These are phyloP conservation scores for Kandelia obovata DNA, from an alignment of 345 rosid species.

Conservation along the genomic window DNA sequence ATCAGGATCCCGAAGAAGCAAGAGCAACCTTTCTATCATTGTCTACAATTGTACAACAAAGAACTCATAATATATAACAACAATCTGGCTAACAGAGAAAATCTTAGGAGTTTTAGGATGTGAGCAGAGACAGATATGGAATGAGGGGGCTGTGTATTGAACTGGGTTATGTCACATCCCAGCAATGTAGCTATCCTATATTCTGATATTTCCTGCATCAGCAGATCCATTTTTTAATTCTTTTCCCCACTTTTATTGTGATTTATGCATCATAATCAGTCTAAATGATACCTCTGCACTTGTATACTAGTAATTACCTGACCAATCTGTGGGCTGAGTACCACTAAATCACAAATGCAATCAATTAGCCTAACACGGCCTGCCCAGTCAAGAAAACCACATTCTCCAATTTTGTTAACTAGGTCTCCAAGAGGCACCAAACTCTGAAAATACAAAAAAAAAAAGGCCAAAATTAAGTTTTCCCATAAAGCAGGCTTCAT, in stretches of 20 bases:
- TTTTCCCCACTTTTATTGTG: not conserved
- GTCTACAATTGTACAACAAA: slow-evolving; percentile 36
- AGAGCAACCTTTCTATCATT: slow-evolving; percentile 70
- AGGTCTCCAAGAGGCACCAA: slow-evolving; percentile 53
- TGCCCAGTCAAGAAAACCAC: slow-evolving; percentile 73
- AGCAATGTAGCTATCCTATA: not conserved
- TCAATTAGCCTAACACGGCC: slow-evolving; percentile 75
- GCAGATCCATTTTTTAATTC: slow-evolving; percentile 1
- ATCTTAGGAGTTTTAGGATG: not conserved
- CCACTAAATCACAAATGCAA: slow-evolving; percentile 67
- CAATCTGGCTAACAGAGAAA: not conserved
- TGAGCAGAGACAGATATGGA: not conserved
- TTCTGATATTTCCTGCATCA: not conserved
- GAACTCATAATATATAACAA: not conserved
- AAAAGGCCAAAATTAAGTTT: not conserved
- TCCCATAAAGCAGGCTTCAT: too few relatives aligned
- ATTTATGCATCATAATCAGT: not conserved
- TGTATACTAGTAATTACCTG: slow-evolving; percentile 48
- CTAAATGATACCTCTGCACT: not conserved
- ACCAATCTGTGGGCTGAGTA: slow-evolving; percentile 69
- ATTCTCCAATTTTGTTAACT: slow-evolving; percentile 62
- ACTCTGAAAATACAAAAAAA: slow-evolving; percentile 44
- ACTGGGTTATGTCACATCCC: not conserved
- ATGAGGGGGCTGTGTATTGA: not conserved
- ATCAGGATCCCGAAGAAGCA: slow-evolving; percentile 74